These are phyloP conservation scores for Talaromyces rugulosus DNA, from an alignment of 2,329 filamentous ascomycete species.

Conservation along the genomic window DNA sequence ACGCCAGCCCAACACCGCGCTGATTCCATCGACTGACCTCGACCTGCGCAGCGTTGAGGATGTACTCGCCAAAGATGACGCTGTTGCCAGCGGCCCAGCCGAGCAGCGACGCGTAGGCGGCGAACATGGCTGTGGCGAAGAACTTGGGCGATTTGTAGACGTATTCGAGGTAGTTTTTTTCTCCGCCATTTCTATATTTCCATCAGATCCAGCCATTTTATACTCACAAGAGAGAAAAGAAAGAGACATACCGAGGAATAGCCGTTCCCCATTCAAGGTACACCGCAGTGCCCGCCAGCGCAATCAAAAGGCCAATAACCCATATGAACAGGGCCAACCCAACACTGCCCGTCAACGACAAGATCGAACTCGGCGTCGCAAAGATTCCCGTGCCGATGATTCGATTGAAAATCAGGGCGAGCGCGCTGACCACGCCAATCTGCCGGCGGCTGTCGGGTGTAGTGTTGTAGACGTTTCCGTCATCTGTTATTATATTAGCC, in stretches of 20 bases:
- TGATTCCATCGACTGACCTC: constrained; percentile 47
- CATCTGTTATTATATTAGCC: constrained; percentile 20
- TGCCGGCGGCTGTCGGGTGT: constrained; percentile 34
- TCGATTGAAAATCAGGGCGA: constrained; percentile 47
- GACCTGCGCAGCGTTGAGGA: constrained; percentile 44
- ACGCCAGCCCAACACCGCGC: constrained; percentile 44
- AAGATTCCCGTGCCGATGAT: constrained; percentile 50
- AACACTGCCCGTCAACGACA: constrained; percentile 42
- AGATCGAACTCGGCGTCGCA: constrained; percentile 44
- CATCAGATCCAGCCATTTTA: background rate
- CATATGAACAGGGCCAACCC: constrained; percentile 48
- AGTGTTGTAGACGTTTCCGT: constrained; percentile 32
- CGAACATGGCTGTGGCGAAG: constrained; percentile 52
- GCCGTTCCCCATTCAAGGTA: constrained; percentile 51
- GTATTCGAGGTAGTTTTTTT: constrained; percentile 52
- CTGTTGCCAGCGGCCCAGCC: constrained; percentile 52
- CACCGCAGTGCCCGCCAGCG: constrained; percentile 39
- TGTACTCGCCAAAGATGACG: constrained; percentile 50
- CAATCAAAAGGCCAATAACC: constrained; percentile 46
- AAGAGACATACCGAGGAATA: constrained; percentile 36
- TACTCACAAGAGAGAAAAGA: background rate
- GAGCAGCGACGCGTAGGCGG: constrained; percentile 47
- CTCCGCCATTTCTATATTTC: constrained; percentile 45
- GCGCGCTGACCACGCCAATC: constrained; percentile 38
- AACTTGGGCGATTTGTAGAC: constrained; percentile 50